Percentiles rank a stretch among this genome's conserved stretches.
phyloP scores from a whole-genome alignment of 805 yeast species.

The Lipomyces spencermartinsiae region DNA sequence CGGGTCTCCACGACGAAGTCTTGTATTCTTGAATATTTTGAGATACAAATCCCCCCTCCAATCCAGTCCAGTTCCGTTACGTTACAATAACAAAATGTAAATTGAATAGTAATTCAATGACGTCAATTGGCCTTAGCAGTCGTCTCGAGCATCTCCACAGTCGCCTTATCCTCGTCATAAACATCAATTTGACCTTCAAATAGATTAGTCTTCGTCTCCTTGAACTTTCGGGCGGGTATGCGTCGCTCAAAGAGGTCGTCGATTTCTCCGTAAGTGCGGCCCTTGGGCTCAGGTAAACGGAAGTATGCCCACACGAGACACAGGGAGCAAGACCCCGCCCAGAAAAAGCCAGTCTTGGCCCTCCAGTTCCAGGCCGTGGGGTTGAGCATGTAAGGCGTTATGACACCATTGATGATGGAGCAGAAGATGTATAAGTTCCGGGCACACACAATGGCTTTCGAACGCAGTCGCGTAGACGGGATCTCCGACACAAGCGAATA shows the following conservation, averaged over 20 bases:
- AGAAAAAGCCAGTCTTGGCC: conserved; percentile 24
- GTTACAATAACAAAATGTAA: too few relatives aligned
- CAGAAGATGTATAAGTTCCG: conserved; percentile 45
- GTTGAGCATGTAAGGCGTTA: conserved; percentile 58
- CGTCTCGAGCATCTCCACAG: too few relatives aligned
- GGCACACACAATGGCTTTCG: conserved; percentile 53
- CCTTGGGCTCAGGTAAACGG: conserved; percentile 65
- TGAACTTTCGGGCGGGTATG: conserved; percentile 21
- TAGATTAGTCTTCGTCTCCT: not conserved
- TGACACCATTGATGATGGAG: conserved; percentile 37
- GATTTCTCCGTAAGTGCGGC: conserved; percentile 65
- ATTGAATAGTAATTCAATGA: too few relatives aligned
- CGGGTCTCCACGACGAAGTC: too few relatives aligned
- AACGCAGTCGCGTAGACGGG: conserved; percentile 52
- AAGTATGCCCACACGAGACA: conserved; percentile 54
- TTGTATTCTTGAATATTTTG: too few relatives aligned
- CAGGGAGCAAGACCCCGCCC: conserved; percentile 49
- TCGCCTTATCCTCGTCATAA: too few relatives aligned
- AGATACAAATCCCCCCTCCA: too few relatives aligned
- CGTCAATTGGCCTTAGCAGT: too few relatives aligned
- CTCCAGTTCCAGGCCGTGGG: conserved; percentile 48
- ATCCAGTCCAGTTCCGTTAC: too few relatives aligned
- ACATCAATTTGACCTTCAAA: too few relatives aligned
- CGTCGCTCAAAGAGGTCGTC: conserved; percentile 55
- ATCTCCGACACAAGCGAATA: conserved; percentile 54